A percentile compares a stretch with the other conserved stretches of the same genome.
phyloP scores from a whole-genome alignment of 1,284 basidiomycete genomes.

The Trichosporon coremiiforme region DNA sequence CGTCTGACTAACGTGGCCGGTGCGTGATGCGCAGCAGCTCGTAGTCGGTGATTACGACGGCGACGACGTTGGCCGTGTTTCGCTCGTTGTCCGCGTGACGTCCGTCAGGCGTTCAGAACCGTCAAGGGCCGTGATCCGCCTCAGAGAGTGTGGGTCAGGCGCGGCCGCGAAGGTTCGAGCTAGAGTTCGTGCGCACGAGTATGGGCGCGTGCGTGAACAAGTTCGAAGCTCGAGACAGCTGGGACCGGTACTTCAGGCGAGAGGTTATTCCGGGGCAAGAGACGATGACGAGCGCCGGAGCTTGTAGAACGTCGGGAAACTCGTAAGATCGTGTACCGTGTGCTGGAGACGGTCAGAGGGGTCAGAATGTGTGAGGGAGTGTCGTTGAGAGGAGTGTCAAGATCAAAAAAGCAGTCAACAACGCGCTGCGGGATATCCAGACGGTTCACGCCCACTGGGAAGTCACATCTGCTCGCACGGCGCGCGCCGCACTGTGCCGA shows the following conservation, averaged over 20 bases:
- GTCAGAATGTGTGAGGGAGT: background rate
- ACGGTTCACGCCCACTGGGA: background rate
- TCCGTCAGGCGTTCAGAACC: background rate
- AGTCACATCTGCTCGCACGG: background rate
- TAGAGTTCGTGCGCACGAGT: background rate
- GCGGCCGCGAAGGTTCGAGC: background rate
- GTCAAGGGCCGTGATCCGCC: background rate
- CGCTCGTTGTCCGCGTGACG: background rate
- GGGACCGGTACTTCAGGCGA: background rate
- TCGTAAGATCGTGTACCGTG: too few relatives aligned
- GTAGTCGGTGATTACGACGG: background rate
- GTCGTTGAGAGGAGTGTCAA: background rate
- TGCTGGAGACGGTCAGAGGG: background rate
- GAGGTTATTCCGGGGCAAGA: background rate
- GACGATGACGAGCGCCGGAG: background rate
- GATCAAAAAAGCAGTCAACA: conserved; percentile 3
- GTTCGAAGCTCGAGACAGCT: background rate
- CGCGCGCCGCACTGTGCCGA: background rate
- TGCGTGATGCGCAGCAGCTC: background rate
- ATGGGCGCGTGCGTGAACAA: background rate
- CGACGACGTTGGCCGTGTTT: background rate
- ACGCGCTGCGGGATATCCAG: background rate
- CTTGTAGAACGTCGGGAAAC: background rate
- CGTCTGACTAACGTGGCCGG: too few relatives aligned
- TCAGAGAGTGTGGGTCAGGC: background rate